Evolutionary conservation across 2,329 filamentous ascomycete species (phyloP).

Genomic region (Pleomassaria siparia): DNA sequence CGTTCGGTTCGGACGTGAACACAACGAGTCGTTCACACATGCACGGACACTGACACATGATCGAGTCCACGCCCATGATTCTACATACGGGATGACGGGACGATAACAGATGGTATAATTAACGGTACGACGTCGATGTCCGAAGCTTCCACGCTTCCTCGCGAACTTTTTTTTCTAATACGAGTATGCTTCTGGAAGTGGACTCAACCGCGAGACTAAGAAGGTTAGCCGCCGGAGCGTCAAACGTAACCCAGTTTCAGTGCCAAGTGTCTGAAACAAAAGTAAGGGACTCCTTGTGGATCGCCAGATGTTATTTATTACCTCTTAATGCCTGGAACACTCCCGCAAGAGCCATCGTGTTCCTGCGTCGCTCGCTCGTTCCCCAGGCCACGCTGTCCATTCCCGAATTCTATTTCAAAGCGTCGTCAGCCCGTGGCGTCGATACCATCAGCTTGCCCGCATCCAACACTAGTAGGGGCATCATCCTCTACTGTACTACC

Average conservation of each 20-base stretch:
- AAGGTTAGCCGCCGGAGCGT: neutral
- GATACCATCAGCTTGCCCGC: neutral
- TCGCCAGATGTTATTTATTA: constrained; percentile 1
- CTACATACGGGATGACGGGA: no score
- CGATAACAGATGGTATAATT: neutral
- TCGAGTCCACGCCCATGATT: no score
- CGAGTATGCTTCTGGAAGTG: neutral
- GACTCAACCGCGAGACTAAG: neutral
- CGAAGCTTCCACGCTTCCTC: neutral
- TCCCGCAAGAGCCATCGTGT: neutral
- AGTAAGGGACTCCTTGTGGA: neutral
- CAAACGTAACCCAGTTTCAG: neutral
- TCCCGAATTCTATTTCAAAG: constrained; percentile 2
- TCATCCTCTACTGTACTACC: no score
- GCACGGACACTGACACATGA: neutral
- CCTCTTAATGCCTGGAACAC: neutral
- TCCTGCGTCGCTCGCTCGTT: neutral
- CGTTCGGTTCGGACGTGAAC: no score
- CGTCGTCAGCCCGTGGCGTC: neutral
- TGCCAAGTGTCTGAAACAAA: constrained; percentile 2
- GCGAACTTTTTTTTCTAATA: neutral
- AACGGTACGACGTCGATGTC: neutral
- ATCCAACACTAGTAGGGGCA: neutral
- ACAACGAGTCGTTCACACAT: no score
- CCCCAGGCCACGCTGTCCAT: neutral